Evolutionary conservation across 305 asterid genomes (phyloP), one percentile per base, ranked within the genome.

Genomic region (Ajuga reptans): DNA sequence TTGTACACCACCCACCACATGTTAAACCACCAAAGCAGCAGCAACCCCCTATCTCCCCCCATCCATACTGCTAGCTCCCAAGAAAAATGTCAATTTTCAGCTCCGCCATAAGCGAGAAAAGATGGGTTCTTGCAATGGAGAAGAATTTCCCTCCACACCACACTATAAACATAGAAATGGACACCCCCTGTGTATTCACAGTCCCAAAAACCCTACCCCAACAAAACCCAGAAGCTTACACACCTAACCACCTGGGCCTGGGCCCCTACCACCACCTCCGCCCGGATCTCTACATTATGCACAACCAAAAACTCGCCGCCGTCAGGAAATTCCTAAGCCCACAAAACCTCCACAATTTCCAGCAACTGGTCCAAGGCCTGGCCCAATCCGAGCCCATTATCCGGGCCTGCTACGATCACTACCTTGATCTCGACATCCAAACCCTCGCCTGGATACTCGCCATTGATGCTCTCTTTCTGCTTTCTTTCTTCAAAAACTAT

Each of bases 221-320:
- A 33, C 68, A 73, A 2, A 85, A 81, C 43, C 77, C 84, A 47
- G 82, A 83, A 72, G 84, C 82, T 6, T 85, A 83, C 47, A 17
- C 74, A 24, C 91, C 88, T 70, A 84, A 70, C 12, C 63, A 36
- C 12, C n/a, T 83, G 0, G 91, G 87, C 6, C 69, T 85, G 62
- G 87, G 85, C 21, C 86, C 87, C 0, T 84, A 82, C 74, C 89
- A 84, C 75, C 87, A 86, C 71, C 71, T 85, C 9, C 60, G 81
- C 3, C 84, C 86, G 7, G 79, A 83, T 1, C 78, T 85, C 49
- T 76, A 83, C 74, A 70, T 36, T 12, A 77, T 72, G 78, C 78
- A 83, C 63, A 42, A 75, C 37, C 71, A 71, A 31, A 85, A 83
- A 52, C 81, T 83, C 12, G 77, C 76, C 1, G 82, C 85, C 12